A percentile compares a stretch with the other conserved stretches of the same genome.
These are phyloP conservation scores for Zasmidium cellare DNA, from an alignment of 2,329 filamentous ascomycete species.

Conservation along the genomic window DNA sequence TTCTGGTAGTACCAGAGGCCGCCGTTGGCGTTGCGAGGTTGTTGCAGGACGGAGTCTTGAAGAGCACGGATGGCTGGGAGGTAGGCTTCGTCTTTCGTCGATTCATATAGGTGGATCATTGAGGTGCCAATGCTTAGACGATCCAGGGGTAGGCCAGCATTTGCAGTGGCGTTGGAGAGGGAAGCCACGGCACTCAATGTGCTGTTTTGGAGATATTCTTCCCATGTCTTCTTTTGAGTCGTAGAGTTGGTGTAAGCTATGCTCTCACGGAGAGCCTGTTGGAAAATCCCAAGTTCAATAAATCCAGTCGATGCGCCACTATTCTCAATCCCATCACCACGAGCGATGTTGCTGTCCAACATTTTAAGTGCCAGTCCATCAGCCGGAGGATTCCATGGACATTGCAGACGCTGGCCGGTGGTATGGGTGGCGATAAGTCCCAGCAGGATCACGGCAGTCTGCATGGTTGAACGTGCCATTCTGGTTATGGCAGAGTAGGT, in stretches of 20 bases:
- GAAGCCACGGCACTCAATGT: constrained; percentile 19
- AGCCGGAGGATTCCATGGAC: neutral
- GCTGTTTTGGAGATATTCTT: constrained; percentile 22
- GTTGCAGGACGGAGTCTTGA: constrained; percentile 28
- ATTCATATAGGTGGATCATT: constrained; percentile 23
- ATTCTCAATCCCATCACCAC: constrained; percentile 32
- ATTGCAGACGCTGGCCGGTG: constrained; percentile 10
- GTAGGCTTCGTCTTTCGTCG: constrained; percentile 18
- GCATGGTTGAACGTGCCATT: neutral
- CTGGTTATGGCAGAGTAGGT: neutral
- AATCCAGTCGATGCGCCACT: constrained; percentile 21
- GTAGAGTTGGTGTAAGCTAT: constrained; percentile 18
- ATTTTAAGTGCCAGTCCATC: constrained; percentile 23
- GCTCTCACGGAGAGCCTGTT: constrained; percentile 32
- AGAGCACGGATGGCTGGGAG: constrained; percentile 22
- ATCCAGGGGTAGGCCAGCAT: constrained; percentile 32
- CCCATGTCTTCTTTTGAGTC: constrained; percentile 11
- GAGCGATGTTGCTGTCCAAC: constrained; percentile 35
- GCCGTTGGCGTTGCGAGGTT: constrained; percentile 31
- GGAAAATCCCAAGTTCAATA: constrained; percentile 37
- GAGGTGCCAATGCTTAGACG: constrained; percentile 33
- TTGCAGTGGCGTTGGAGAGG: constrained; percentile 24
- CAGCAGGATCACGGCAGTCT: neutral
- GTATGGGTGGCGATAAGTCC: neutral
- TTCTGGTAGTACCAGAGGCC: constrained; percentile 39